These are phyloP conservation scores for Metarhizium humberi DNA, from an alignment of 2,329 filamentous ascomycete genomes.

Conservation along the genomic window DNA sequence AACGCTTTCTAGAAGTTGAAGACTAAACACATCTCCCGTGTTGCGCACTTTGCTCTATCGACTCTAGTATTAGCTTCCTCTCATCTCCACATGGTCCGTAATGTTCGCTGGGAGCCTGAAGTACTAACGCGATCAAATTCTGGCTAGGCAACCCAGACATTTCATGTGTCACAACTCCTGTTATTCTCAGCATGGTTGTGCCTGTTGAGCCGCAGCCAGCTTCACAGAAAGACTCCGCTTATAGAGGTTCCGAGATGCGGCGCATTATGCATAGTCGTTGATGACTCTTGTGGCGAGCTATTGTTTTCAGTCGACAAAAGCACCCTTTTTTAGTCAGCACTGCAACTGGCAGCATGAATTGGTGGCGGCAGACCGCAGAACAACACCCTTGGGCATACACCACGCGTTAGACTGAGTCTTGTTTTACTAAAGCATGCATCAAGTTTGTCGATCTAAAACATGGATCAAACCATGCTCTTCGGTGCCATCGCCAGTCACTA, in stretches of 20 bases:
- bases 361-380: not conserved
- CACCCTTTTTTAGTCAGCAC: not conserved
- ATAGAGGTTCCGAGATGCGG: not conserved
- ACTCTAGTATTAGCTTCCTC: not conserved
- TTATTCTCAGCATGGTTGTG: not conserved
- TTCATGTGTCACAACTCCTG: not conserved
- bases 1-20: not conserved
- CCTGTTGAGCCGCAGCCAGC: too few relatives aligned
- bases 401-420: not conserved
- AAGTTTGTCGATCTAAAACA: not conserved
- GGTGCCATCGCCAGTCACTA: not conserved
- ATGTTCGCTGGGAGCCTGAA: not conserved
- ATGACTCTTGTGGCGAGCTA: not conserved
- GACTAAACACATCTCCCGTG: not conserved
- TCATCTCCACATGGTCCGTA: not conserved
- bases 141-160: not conserved
- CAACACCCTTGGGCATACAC: not conserved
- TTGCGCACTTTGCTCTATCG: too few relatives aligned
- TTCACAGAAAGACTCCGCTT: too few relatives aligned
- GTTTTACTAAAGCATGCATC: not conserved
- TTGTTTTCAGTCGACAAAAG: not conserved
- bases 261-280: not conserved
- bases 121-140: not conserved
- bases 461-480: not conserved
- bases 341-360: not conserved